These are phyloP conservation scores for Racocetra persica DNA, from an alignment of 371 early-diverging fungal species.

Conservation along the genomic window DNA sequence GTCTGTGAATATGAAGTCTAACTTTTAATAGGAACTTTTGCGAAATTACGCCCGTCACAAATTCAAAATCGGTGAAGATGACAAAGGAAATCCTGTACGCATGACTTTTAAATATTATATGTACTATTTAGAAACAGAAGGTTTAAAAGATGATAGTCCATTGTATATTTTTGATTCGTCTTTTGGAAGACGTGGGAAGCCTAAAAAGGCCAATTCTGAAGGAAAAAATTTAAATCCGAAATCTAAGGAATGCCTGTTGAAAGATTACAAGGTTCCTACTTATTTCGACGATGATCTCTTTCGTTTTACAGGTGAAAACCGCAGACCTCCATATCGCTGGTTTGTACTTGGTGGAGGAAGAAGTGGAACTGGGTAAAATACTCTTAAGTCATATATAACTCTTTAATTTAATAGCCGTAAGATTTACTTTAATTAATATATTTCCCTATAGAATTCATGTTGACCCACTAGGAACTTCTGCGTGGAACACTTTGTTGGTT, in stretches of 20 bases:
- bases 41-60: conserved; percentile 65
- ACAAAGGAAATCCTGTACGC: conserved; percentile 76
- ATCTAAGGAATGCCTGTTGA: conserved; percentile 51
- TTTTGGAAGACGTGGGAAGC: conserved; percentile 53
- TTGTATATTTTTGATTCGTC: conserved; percentile 84
- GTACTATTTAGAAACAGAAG: conserved; percentile 64
- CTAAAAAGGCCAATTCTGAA: conserved; percentile 27
- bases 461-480: conserved; percentile 72
- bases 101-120: conserved; percentile 78
- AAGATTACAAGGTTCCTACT: conserved; percentile 74
- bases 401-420: background rate
- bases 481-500: conserved; percentile 69
- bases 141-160: conserved; percentile 76
- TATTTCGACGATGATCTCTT: conserved; percentile 84
- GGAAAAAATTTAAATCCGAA: background rate
- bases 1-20: too few relatives aligned
- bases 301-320: conserved; percentile 62
- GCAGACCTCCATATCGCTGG: conserved; percentile 74
- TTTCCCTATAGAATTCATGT: conserved; percentile 59
- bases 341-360: conserved; percentile 70
- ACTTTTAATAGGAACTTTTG: conserved; percentile 55
- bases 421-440: background rate
- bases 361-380: conserved; percentile 67
- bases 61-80: conserved; percentile 85
- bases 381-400: background rate